Evolutionary conservation across 2,329 filamentous ascomycete genomes (phyloP), one percentile per base, ranked within the genome.

Genomic region (Pseudovirgaria hyperparasitica): DNA sequence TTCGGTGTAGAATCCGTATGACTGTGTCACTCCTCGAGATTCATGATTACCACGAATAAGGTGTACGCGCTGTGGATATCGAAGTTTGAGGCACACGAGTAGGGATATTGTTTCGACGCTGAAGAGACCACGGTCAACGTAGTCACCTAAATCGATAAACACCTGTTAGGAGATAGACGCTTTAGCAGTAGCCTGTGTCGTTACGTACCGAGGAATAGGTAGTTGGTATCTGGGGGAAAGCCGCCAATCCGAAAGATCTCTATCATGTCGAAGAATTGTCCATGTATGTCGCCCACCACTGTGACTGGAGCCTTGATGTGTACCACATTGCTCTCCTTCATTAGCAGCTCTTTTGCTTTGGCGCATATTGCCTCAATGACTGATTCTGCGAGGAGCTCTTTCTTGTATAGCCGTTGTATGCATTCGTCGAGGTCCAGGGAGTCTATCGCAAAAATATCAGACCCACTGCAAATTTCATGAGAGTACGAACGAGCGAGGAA

Each of bases 291-390:
- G 40, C 90, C 90, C 20, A 98, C 90, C 7, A 98, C 90, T 10
- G 90, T 98, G 32, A 98, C 84, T 2, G 90, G 90, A 17, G 90
- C 86, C 43, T 76, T 75, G 36, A 98, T 92, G 55, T 98, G 90
- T 34, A 98, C 90, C 36, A 98, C 90, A 60, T 98, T 98, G 70
- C 87, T 96, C 72, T 98, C 90, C 52, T 92, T 87, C 90, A 98
- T 98, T 42, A 98, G 70, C 43, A 98, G 68, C 64, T 98, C 90
- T 54, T 98, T 98, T 13, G 92, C 90, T 58, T 98, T 98, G 56
- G 90, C 86, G 63, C 90, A 98, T 73, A 98, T 87, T 47, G 90
- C 90, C 63, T 98, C 90, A 57, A 98, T 87, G 40, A 98, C 86
- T 22, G 87, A 93, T 60, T 98, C 90, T 46, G 90, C 86, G 32